Base-by-base conservation (phyloP, 805 yeast species). In the Priceomyces carsonii region DNA sequence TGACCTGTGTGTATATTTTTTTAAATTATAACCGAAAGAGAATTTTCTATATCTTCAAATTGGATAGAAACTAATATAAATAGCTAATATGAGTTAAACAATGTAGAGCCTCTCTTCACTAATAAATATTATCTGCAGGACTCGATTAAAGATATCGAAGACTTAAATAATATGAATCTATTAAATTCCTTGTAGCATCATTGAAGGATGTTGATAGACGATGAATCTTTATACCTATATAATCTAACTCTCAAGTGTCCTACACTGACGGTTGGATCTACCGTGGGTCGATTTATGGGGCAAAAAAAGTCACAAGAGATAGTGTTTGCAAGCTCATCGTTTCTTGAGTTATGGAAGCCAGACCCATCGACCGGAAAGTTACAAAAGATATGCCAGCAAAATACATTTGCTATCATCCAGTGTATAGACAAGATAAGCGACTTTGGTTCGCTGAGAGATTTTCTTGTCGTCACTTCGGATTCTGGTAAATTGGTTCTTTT, bases 401-500 rank as follows among this genome's bases (percentile, higher is more conserved):
- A 77, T 20, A 48, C 76, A 0, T 82, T 82, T 57, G 82, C 84
- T 2, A 67, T 75, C 5, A 63, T 90, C 3, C 68, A 88, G 29
- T 42, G 64, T 3, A 59, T 86, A 8, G 65, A 63, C 5, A 64
- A 74, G 16, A 59, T 87, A 36, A 71, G 77, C 14, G 54, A 73
- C 8, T 66, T 76, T 0, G 87, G 84, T 0, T 53, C 77, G 0
- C 54, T 66, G 0, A 67, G 63, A 35, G 93, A 87, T 44, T 63
- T 64, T 18, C 41, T 90, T n/a, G 73, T 82, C 5, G 53, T 87
- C 2, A 75, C 91, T 0, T 79, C 93, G 0, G 97, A 90, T 51
- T 75, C 95, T 1, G 97, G 97, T 0, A 77, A 78, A 39, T 43
- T 89, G 14, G 63, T 78, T 0, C 52, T 85, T 1, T 57, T 80